Conservation (phyloP, 1,139 yeast genomes). For the Geotrichum bryndzae region DNA sequence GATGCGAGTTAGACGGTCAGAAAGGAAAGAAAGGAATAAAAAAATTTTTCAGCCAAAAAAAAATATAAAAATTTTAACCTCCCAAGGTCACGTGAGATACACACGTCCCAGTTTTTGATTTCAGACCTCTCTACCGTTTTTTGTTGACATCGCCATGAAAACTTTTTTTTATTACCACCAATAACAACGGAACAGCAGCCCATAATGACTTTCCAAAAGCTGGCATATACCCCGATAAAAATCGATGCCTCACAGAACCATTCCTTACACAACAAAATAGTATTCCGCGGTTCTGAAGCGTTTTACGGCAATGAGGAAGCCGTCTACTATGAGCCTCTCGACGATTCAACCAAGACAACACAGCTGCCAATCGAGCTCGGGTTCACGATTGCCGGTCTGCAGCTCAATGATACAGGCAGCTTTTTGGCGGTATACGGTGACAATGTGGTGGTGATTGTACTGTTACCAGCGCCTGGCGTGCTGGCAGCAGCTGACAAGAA, state of each 20-base stretch:
- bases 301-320: constrained; percentile 26
- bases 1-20: neutral
- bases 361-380: constrained; percentile 23
- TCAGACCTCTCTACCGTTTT: neutral
- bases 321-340: neutral
- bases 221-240: neutral
- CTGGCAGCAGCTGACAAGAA: constrained; percentile 1
- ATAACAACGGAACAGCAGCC: neutral
- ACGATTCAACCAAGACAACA: constrained; percentile 19
- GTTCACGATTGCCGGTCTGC: constrained; percentile 23
- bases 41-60: neutral
- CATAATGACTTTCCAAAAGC: neutral
- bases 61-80: neutral
- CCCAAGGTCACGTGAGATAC: neutral
- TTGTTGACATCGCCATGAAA: neutral
- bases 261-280: constrained; percentile 5
- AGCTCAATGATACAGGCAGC: constrained; percentile 39
- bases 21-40: neutral
- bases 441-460: constrained; percentile 32
- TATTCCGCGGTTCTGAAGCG: constrained; percentile 26
- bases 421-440: constrained; percentile 40
- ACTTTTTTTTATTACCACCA: neutral
- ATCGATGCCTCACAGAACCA: neutral
- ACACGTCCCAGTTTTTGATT: neutral
- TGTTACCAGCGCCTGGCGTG: constrained; percentile 31